These are phyloP conservation scores for Colletotrichum orbiculare DNA, from an alignment of 2,329 filamentous ascomycete genomes.

Conservation along the genomic window DNA sequence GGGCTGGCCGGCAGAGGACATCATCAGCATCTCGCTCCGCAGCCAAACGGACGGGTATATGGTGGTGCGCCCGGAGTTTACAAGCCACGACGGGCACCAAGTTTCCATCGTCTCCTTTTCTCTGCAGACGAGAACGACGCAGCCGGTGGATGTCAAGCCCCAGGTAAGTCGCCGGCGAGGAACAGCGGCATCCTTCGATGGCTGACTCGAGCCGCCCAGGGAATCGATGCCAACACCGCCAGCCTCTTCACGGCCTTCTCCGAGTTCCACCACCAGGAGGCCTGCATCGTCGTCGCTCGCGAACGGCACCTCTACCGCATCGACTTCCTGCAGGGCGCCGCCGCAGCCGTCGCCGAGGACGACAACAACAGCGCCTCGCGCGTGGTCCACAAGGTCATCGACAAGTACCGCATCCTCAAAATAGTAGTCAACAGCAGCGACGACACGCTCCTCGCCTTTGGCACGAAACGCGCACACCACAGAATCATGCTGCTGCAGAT, in stretches of 20 bases:
- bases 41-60: conserved; percentile 37
- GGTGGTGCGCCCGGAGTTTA: conserved; percentile 39
- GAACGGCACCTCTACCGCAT: conserved; percentile 40
- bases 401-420: conserved; percentile 43
- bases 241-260: conserved; percentile 45
- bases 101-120: conserved; percentile 3
- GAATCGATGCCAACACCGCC: conserved; percentile 40
- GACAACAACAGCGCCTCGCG: no score
- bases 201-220: conserved; percentile 28
- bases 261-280: conserved; percentile 38
- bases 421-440: conserved; percentile 40
- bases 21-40: conserved; percentile 38
- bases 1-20: conserved; percentile 39
- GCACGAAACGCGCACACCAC: conserved; percentile 37
- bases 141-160: neutral
- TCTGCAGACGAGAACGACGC: neutral
- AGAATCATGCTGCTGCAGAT: conserved; percentile 42
- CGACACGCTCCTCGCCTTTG: conserved; percentile 42
- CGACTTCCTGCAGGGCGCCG: no score
- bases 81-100: conserved; percentile 7
- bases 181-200: no score
- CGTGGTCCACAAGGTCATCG: conserved; percentile 38
- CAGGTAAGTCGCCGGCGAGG: neutral
- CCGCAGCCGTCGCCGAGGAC: no score
- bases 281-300: conserved; percentile 42